A percentile compares a stretch with the other conserved stretches of the same genome.
phyloP scores from a whole-genome alignment of 2,329 filamentous ascomycete species.

The Aspergillus sp. region DNA sequence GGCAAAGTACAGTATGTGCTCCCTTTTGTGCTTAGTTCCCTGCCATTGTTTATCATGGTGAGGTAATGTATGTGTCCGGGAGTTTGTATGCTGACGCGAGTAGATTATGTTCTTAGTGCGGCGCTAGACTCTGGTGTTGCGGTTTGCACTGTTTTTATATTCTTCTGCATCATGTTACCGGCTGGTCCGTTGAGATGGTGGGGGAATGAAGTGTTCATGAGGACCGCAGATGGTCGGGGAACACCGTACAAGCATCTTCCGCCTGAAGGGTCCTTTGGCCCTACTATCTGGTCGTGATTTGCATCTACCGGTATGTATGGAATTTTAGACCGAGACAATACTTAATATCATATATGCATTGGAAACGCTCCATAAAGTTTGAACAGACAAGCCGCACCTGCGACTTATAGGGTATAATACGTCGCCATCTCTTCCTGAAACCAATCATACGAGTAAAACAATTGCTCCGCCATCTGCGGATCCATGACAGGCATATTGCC shows the following conservation, averaged over 20 bases:
- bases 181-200: conserved; percentile 46
- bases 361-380: background rate
- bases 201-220: conserved; percentile 45
- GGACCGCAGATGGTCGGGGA: conserved; percentile 49
- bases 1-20: conserved; percentile 50
- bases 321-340: background rate
- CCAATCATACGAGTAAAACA: conserved; percentile 45
- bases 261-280: conserved; percentile 36
- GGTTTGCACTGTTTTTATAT: conserved; percentile 49
- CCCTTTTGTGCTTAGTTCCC: background rate
- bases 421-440: conserved; percentile 46
- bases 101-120: conserved; percentile 51
- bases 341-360: background rate
- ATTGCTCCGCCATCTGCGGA: conserved; percentile 42
- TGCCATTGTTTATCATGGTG: too few species aligned
- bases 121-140: conserved; percentile 50
- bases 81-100: conserved; percentile 13
- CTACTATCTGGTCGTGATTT: conserved; percentile 32
- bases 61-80: too few species aligned
- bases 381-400: background rate
- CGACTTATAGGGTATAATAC: conserved; percentile 41
- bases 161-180: conserved; percentile 50
- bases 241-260: conserved; percentile 39
- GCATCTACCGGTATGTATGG: background rate
- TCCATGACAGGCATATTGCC: conserved; percentile 38